A percentile compares a stretch with the other conserved stretches of the same genome.
Evolutionary conservation across 2,329 filamentous ascomycete genomes (phyloP).

Genomic region (Plenodomus tracheiphilus): DNA sequence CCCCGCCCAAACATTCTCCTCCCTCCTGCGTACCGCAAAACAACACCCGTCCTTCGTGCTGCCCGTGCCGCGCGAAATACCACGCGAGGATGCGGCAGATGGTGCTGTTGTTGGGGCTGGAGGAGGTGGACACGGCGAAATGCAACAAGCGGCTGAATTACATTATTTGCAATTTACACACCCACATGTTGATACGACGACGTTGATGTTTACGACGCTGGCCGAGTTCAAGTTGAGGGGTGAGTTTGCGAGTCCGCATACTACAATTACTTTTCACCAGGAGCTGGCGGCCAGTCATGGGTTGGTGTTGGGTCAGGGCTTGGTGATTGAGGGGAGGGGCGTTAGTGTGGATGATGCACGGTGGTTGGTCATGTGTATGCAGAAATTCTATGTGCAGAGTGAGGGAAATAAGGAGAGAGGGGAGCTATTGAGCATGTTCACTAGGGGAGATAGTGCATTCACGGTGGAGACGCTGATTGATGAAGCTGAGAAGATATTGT

Average conservation of each 20-base stretch:
- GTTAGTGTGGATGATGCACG: constrained; percentile 80
- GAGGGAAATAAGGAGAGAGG: constrained; percentile 56
- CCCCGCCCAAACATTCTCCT: constrained; percentile 70
- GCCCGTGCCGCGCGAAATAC: constrained; percentile 69
- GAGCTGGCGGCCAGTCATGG: constrained; percentile 76
- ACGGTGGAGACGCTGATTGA: constrained; percentile 83
- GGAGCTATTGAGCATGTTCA: constrained; percentile 79
- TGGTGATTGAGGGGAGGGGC: constrained; percentile 74
- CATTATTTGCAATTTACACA: constrained; percentile 98
- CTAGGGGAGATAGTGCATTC: constrained; percentile 75
- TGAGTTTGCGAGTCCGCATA: constrained; percentile 89
- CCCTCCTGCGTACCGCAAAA: constrained; percentile 72
- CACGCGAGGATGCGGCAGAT: constrained; percentile 31
- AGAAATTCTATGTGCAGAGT: constrained; percentile 80
- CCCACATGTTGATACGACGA: constrained; percentile 63
- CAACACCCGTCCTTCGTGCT: constrained; percentile 87
- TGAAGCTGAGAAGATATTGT: constrained; percentile 77
- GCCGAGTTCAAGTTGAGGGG: constrained; percentile 91
- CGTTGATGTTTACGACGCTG: constrained; percentile 86
- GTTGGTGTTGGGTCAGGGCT: constrained; percentile 83
- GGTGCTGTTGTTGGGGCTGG: background rate
- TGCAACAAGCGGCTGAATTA: constrained; percentile 75
- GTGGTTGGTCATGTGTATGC: constrained; percentile 89
- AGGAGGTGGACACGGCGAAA: constrained; percentile 11
- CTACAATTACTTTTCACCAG: constrained; percentile 87